phyloP scores from a whole-genome alignment of 2,329 filamentous ascomycete genomes.

The Aspergillus sp. region DNA sequence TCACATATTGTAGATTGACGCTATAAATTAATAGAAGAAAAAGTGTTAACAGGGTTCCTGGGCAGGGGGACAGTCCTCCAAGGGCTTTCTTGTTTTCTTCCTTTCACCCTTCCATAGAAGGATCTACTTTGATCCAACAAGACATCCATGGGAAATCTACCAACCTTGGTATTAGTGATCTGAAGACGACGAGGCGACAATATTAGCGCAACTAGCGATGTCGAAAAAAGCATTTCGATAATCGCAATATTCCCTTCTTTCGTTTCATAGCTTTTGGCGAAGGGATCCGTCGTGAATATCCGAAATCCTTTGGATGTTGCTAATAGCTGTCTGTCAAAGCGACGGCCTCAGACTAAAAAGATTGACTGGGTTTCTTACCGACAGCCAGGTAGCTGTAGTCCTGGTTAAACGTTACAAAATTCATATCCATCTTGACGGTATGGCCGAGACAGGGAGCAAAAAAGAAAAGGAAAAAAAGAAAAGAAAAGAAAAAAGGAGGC shows the following conservation, averaged over 20 bases:
- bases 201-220: constrained; percentile 87
- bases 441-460: background rate
- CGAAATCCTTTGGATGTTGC: constrained; percentile 90
- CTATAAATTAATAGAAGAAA: constrained; percentile 28
- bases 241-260: constrained; percentile 92
- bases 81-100: background rate
- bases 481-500: background rate
- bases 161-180: constrained; percentile 94
- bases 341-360: constrained; percentile 3
- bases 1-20: constrained; percentile 87
- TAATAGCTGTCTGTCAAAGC: constrained; percentile 30
- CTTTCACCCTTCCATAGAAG: too few species aligned
- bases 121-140: background rate
- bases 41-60: constrained; percentile 7
- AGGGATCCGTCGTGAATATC: constrained; percentile 94
- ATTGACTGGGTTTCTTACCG: constrained; percentile 47
- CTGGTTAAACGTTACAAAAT: constrained; percentile 99
- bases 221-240: constrained; percentile 98
- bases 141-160: constrained; percentile 13
- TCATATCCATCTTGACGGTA: constrained; percentile 60
- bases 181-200: constrained; percentile 84
- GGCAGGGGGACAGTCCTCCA: background rate
- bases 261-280: constrained; percentile 88
- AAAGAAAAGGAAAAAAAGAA: background rate
- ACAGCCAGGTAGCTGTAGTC: constrained; percentile 96